These are phyloP conservation scores for Crithidia brevicula DNA, from an alignment of 208 protist species.

Conservation along the genomic window DNA sequence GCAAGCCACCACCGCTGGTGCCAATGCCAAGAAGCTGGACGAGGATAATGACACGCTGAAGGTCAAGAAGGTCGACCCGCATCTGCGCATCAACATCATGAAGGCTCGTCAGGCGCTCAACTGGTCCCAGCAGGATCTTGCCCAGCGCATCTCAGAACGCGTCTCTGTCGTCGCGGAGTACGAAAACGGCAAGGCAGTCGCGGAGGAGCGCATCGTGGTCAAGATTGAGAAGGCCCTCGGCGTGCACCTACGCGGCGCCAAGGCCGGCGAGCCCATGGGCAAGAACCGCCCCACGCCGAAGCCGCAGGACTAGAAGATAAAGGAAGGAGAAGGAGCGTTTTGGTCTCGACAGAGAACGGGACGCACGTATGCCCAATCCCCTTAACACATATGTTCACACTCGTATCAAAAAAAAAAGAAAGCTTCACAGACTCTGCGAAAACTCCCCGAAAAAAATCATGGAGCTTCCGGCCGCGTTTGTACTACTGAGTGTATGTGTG, in stretches of 20 bases:
- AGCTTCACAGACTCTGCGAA: too few species aligned
- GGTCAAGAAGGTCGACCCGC: slow-evolving; percentile 85
- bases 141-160: slow-evolving; percentile 83
- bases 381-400: too few species aligned
- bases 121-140: slow-evolving; percentile 90
- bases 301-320: slow-evolving; percentile 44
- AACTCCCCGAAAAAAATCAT: too few species aligned
- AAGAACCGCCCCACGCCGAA: slow-evolving; percentile 64
- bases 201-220: slow-evolving; percentile 90
- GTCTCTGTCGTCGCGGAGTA: slow-evolving; percentile 92
- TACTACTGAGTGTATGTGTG: neutral
- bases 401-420: too few species aligned
- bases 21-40: slow-evolving; percentile 88
- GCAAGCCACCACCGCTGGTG: slow-evolving; percentile 61
- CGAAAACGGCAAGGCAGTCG: slow-evolving; percentile 93
- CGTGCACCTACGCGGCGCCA: slow-evolving; percentile 92
- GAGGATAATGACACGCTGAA: slow-evolving; percentile 87
- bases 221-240: slow-evolving; percentile 95
- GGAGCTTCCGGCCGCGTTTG: too few species aligned
- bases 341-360: too few species aligned
- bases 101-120: slow-evolving; percentile 81
- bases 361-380: too few species aligned
- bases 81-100: slow-evolving; percentile 81
- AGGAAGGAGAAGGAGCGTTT: too few species aligned
- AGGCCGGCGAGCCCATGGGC: slow-evolving; percentile 79